These are phyloP conservation scores for Trichomonascaceae sp. DNA, from an alignment of 1,139 yeast genomes.

Conservation along the genomic window DNA sequence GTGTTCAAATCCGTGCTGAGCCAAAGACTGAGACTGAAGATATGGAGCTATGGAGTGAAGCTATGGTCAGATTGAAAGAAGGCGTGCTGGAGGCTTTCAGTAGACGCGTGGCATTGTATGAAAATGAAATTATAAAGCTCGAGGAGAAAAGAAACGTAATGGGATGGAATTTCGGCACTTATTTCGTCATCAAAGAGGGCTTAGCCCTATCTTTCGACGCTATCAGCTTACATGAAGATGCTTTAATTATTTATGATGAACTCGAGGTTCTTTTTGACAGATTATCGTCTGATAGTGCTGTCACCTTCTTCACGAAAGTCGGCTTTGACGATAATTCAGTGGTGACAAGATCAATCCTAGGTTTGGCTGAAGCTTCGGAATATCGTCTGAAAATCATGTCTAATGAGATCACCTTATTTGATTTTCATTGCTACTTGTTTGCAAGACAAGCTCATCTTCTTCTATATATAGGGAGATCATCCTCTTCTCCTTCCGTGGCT, in stretches of 20 bases:
- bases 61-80: constrained; percentile 44
- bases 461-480: constrained; percentile 25
- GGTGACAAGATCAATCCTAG: constrained; percentile 11
- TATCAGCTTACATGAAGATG: constrained; percentile 53
- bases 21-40: constrained; percentile 36
- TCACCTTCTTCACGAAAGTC: constrained; percentile 25
- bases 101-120: constrained; percentile 40
- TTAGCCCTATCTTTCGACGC: constrained; percentile 43
- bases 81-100: constrained; percentile 53
- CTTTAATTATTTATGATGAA: constrained; percentile 45
- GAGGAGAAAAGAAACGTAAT: constrained; percentile 31
- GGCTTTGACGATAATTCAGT: constrained; percentile 27
- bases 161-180: constrained; percentile 42
- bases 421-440: constrained; percentile 38
- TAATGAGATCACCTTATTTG: constrained; percentile 37
- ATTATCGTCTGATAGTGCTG: constrained; percentile 20
- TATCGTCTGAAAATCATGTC: constrained; percentile 34
- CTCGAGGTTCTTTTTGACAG: constrained; percentile 28
- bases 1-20: constrained; percentile 33
- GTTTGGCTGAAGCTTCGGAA: constrained; percentile 17
- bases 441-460: constrained; percentile 38
- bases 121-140: constrained; percentile 34
- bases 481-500: constrained; percentile 37
- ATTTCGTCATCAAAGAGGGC: constrained; percentile 42
- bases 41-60: constrained; percentile 45